Conservation (phyloP, 2,329 filamentous ascomycete species). For the Apiospora sp. region DNA sequence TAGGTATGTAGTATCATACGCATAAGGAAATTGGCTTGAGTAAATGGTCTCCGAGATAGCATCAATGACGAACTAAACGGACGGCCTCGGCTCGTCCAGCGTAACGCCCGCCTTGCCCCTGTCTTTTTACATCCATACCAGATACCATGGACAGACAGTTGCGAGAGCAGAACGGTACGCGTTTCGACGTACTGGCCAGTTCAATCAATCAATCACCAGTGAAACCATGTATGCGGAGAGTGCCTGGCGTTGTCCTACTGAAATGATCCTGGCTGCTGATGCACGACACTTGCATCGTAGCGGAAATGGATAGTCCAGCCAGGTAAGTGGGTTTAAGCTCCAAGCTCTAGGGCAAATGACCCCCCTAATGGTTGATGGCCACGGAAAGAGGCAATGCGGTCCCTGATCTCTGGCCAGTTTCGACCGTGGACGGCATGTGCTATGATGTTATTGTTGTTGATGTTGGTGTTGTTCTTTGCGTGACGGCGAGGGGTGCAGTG, state of each 20-base stretch:
- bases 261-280: slow-evolving; percentile 15
- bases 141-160: not conserved
- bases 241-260: slow-evolving; percentile 19
- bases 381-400: not conserved
- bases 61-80: slow-evolving; percentile 7
- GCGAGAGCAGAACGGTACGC: not conserved
- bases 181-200: not conserved
- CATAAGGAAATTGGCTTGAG: not conserved
- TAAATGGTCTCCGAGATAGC: not conserved
- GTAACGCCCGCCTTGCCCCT: not conserved
- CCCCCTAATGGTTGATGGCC: not conserved
- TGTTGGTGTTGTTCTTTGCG: not conserved
- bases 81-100: not conserved
- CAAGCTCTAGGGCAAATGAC: not conserved
- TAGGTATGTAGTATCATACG: not conserved
- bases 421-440: not conserved
- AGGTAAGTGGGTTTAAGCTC: slow-evolving; percentile 11
- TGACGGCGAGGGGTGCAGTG: slow-evolving; percentile 7
- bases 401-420: not conserved
- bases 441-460: not conserved
- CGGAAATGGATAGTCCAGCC: slow-evolving; percentile 18
- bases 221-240: slow-evolving; percentile 16
- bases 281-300: slow-evolving; percentile 21
- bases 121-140: not conserved
- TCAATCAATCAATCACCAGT: slow-evolving; percentile 13